A percentile compares a stretch with the other conserved stretches of the same genome.
phyloP scores from a whole-genome alignment of 1,284 basidiomycete species.

The Trichosporon asahii region DNA sequence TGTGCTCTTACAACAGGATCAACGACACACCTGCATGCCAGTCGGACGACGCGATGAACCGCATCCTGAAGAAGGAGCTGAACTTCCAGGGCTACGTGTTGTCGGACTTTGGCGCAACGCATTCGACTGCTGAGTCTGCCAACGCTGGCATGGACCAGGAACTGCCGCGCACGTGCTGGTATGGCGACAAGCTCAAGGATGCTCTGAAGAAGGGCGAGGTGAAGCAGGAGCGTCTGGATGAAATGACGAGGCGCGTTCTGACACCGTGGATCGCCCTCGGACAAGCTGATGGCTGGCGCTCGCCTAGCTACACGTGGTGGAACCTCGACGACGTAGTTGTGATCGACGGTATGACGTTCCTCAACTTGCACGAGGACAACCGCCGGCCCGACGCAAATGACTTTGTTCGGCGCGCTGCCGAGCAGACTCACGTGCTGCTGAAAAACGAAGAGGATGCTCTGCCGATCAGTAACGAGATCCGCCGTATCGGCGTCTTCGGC shows the following conservation, averaged over 20 bases:
- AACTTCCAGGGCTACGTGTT: slow-evolving; percentile 54
- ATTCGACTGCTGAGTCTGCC: slow-evolving; percentile 49
- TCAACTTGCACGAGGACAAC: slow-evolving; percentile 40
- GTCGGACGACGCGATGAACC: slow-evolving; percentile 70
- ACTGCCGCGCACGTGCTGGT: slow-evolving; percentile 49
- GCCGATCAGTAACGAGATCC: slow-evolving; percentile 29
- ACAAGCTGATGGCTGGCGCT: slow-evolving; percentile 61
- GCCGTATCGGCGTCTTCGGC: slow-evolving; percentile 46
- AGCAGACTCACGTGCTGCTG: slow-evolving; percentile 42
- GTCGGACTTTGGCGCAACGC: slow-evolving; percentile 46
- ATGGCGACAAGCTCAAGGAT: slow-evolving; percentile 56
- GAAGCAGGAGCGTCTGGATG: slow-evolving; percentile 57
- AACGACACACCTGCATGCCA: slow-evolving; percentile 78
- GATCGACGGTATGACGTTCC: slow-evolving; percentile 30
- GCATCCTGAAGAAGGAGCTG: slow-evolving; percentile 71
- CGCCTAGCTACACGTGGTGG: slow-evolving; percentile 47
- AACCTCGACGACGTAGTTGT: slow-evolving; percentile 43
- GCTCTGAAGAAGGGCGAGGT: slow-evolving; percentile 69
- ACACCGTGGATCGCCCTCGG: slow-evolving; percentile 61
- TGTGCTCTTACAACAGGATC: slow-evolving; percentile 60
- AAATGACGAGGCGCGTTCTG: slow-evolving; percentile 56
- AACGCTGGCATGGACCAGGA: slow-evolving; percentile 54
- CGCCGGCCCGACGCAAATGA: slow-evolving; percentile 31
- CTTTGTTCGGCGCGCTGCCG: slow-evolving; percentile 40
- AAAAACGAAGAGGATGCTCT: slow-evolving; percentile 41